phyloP scores from a whole-genome alignment of 2,329 filamentous ascomycete species.

The Alternaria sp. region DNA sequence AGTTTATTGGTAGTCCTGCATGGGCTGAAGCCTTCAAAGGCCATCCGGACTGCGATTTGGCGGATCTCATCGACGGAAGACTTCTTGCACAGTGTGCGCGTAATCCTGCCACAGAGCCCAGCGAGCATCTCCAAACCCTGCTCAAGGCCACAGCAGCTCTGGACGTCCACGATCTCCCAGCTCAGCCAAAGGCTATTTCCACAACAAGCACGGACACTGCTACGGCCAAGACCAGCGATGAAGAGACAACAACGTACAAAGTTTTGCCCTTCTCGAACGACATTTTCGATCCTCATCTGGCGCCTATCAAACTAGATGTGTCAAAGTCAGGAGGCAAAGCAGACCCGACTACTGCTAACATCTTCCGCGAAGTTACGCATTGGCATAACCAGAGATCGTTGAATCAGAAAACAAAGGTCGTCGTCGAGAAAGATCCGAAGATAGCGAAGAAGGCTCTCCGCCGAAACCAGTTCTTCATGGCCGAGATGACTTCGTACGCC shows the following conservation, averaged over 20 bases:
- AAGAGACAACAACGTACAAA: conserved; percentile 25
- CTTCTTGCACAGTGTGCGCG: conserved; percentile 39
- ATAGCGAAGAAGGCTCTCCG: conserved; percentile 30
- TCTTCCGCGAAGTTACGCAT: conserved; percentile 60
- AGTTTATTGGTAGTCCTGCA: conserved; percentile 45
- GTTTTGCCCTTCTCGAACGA: conserved; percentile 57
- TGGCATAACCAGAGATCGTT: conserved; percentile 68
- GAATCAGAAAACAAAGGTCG: conserved; percentile 47
- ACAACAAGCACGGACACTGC: neutral
- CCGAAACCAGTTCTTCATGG: conserved; percentile 24
- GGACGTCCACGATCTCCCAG: conserved; percentile 21
- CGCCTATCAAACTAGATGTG: conserved; percentile 51
- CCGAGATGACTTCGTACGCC: conserved; percentile 22
- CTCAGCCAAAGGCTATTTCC: conserved; percentile 8
- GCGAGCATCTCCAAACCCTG: conserved; percentile 25
- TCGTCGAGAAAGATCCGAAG: conserved; percentile 43
- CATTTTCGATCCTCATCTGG: conserved; percentile 57
- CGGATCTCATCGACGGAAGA: conserved; percentile 64
- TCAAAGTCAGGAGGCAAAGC: conserved; percentile 31
- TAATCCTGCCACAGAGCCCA: conserved; percentile 19
- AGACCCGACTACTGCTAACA: conserved; percentile 45
- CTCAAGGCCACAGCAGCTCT: conserved; percentile 28
- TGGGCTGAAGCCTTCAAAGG: conserved; percentile 43
- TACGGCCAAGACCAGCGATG: conserved; percentile 8
- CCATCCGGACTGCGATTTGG: conserved; percentile 52